phyloP scores from a whole-genome alignment of 169 alveolate genomes.

The Plasmodium vinckei region DNA sequence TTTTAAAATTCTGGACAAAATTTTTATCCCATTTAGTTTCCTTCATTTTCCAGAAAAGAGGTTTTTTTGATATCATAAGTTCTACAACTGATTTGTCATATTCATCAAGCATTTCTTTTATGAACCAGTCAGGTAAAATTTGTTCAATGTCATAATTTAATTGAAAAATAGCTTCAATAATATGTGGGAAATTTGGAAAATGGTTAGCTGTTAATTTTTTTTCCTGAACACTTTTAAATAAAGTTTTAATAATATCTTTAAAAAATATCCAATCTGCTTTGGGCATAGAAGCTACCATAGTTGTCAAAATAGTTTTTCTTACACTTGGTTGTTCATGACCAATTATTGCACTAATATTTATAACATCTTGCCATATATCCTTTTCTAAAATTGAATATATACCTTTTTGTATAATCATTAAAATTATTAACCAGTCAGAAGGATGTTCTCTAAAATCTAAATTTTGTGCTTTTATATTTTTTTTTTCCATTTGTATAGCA shows the following conservation, averaged over 20 bases:
- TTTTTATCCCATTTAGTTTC: conserved; percentile 70
- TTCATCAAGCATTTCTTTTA: conserved; percentile 78
- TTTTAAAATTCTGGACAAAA: conserved; percentile 44
- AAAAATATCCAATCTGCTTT: conserved; percentile 82
- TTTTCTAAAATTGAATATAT: conserved; percentile 77
- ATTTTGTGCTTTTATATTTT: conserved; percentile 54
- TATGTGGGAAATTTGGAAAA: conserved; percentile 78
- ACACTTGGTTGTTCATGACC: conserved; percentile 80
- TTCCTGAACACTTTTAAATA: conserved; percentile 61
- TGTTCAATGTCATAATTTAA: conserved; percentile 77
- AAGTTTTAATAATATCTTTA: conserved; percentile 76
- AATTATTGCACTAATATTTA: conserved; percentile 63
- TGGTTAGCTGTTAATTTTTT: conserved; percentile 68
- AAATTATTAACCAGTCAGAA: conserved; percentile 79
- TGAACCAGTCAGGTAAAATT: conserved; percentile 82
- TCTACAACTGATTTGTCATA: conserved; percentile 71
- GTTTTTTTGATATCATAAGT: conserved; percentile 58
- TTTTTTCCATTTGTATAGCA: conserved; percentile 78
- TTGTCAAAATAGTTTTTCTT: conserved; percentile 73
- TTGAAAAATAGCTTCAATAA: conserved; percentile 79
- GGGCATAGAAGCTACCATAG: conserved; percentile 79
- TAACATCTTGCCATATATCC: conserved; percentile 80
- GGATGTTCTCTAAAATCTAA: conserved; percentile 76
- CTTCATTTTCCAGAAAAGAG: conserved; percentile 75
- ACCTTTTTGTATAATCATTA: conserved; percentile 80